Percentiles rank a stretch among this genome's conserved stretches.
Evolutionary conservation across 2,329 filamentous ascomycete species (phyloP).

Genomic region (Xylariaceae sp.): DNA sequence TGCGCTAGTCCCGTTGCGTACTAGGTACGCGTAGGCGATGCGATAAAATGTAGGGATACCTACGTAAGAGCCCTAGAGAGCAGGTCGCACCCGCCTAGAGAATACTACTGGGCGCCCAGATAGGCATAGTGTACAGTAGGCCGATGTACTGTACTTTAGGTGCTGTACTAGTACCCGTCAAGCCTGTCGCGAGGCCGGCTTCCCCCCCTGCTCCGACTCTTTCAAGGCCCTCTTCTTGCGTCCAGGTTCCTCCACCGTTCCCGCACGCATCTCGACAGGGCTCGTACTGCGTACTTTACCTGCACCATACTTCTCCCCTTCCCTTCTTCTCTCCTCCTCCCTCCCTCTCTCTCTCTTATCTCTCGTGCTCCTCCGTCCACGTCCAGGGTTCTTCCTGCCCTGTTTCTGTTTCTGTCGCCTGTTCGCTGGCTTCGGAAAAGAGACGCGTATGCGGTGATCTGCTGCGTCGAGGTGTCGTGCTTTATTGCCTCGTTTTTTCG

Average conservation of each 20-base stretch:
- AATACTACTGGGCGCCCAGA: background rate
- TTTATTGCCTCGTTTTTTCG: background rate
- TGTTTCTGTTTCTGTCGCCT: background rate
- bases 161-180: background rate
- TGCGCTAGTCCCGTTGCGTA: background rate
- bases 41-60: background rate
- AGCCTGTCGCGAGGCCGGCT: background rate
- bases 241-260: background rate
- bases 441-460: conserved; percentile 9
- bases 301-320: background rate
- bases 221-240: background rate
- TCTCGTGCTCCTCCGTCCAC: conserved; percentile 3
- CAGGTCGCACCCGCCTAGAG: background rate
- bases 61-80: background rate
- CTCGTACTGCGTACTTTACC: background rate
- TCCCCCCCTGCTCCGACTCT: background rate
- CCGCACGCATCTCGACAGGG: background rate
- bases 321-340: conserved; percentile 6
- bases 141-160: background rate
- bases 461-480: conserved; percentile 11
- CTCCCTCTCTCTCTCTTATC: conserved; percentile 6
- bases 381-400: conserved; percentile 7
- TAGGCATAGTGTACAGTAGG: background rate
- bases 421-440: conserved; percentile 8
- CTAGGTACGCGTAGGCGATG: background rate